Percentiles rank a stretch among this genome's conserved stretches.
Evolutionary conservation across 2,329 filamentous ascomycete species (phyloP).

Genomic region (Xylaria sp.): DNA sequence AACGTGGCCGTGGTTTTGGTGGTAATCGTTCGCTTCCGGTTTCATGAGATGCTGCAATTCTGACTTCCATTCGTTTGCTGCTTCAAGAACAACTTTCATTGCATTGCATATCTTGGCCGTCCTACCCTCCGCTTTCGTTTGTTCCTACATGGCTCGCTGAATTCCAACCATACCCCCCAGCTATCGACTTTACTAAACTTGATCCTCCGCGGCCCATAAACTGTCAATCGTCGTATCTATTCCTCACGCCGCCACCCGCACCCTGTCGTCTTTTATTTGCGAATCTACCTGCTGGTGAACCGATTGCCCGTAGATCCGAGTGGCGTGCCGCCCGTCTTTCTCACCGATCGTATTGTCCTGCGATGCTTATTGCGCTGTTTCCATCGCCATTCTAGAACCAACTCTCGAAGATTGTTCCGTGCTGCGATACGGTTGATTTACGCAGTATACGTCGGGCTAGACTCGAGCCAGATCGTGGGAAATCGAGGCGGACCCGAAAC

Average conservation of each 20-base stretch:
- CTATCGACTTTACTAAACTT: conserved; percentile 3
- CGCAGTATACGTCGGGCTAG: neutral
- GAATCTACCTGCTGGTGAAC: neutral
- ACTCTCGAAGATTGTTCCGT: neutral
- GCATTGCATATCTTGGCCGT: neutral
- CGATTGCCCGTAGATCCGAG: neutral
- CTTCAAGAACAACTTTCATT: neutral
- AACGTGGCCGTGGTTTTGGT: neutral
- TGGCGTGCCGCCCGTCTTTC: neutral
- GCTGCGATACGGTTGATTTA: neutral
- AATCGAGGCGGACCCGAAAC: conserved; percentile 21
- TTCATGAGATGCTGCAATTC: neutral
- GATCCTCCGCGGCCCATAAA: neutral
- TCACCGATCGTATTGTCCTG: conserved; percentile 1
- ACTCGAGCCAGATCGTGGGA: conserved; percentile 8
- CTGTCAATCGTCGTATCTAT: conserved; percentile 13
- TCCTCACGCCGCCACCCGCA: neutral
- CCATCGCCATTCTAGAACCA: neutral
- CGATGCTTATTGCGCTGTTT: neutral
- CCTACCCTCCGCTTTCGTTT: conserved; percentile 5
- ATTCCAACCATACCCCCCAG: neutral
- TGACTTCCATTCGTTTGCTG: conserved; percentile 9
- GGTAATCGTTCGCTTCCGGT: conserved; percentile 8
- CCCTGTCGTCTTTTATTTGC: neutral
- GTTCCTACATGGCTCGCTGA: neutral